Evolutionary conservation across 2,329 filamentous ascomycete genomes (phyloP).

Genomic region (Albifimbria verrucaria): DNA sequence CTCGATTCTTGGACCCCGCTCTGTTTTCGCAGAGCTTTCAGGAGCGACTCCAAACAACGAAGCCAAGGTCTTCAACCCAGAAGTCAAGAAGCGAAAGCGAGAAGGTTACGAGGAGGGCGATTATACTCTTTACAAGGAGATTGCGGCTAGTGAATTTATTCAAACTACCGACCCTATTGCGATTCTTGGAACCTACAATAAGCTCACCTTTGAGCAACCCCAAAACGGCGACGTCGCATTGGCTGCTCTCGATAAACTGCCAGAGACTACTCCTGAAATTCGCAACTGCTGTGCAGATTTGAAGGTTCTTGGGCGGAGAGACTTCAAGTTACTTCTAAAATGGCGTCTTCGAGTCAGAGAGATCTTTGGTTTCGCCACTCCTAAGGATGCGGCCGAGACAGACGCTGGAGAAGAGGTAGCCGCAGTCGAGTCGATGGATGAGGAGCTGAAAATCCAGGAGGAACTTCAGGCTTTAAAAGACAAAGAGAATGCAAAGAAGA

Average conservation of each 20-base stretch:
- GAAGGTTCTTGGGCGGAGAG: slow-evolving; percentile 87
- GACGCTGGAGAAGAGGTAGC: slow-evolving; percentile 65
- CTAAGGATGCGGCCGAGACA: slow-evolving; percentile 54
- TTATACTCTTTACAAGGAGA: slow-evolving; percentile 87
- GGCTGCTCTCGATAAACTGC: slow-evolving; percentile 78
- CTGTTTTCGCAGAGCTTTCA: slow-evolving; percentile 89
- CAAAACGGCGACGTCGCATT: slow-evolving; percentile 80
- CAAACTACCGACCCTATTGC: slow-evolving; percentile 90
- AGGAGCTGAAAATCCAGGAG: slow-evolving; percentile 86
- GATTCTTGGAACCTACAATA: slow-evolving; percentile 83
- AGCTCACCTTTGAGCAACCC: slow-evolving; percentile 77
- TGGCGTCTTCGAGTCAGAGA: slow-evolving; percentile 90
- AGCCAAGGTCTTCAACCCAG: slow-evolving; percentile 96
- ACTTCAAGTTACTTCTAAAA: slow-evolving; percentile 84
- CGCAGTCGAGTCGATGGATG: slow-evolving; percentile 86
- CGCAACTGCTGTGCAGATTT: slow-evolving; percentile 75
- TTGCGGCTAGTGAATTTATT: slow-evolving; percentile 87
- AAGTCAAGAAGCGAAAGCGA: slow-evolving; percentile 95
- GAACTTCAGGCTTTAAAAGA: slow-evolving; percentile 82
- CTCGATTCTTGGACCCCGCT: slow-evolving; percentile 85
- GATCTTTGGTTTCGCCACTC: slow-evolving; percentile 80
- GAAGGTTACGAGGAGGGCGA: slow-evolving; percentile 98
- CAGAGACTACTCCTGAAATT: slow-evolving; percentile 83
- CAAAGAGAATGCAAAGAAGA: slow-evolving; percentile 70
- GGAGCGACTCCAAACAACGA: slow-evolving; percentile 90